Percentiles rank a stretch among this genome's conserved stretches.
Evolutionary conservation across 768 basidiomycete genomes (phyloP).

Genomic region (Boletus vermiculosoides): DNA sequence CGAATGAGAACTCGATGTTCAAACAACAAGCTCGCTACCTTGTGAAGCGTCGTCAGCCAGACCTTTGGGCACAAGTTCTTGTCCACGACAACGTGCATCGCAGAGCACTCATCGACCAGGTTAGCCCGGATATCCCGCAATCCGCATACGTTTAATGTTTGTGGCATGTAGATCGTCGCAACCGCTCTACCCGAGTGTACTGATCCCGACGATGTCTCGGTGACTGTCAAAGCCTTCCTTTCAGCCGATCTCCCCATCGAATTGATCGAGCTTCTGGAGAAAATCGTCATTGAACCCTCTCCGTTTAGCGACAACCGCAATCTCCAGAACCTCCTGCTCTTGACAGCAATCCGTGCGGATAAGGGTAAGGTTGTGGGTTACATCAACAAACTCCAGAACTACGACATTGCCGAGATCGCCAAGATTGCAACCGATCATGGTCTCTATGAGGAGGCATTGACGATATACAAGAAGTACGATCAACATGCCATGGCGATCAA

Average conservation of each 20-base stretch:
- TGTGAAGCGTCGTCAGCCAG: conserved; percentile 91
- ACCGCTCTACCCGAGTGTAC: conserved; percentile 96
- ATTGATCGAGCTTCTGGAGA: conserved; percentile 95
- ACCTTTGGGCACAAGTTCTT: conserved; percentile 96
- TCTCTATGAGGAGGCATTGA: conserved; percentile 92
- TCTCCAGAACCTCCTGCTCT: conserved; percentile 89
- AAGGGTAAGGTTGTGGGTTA: conserved; percentile 98
- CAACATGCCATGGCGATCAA: conserved; percentile 96
- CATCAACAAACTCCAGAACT: conserved; percentile 96
- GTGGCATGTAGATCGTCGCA: conserved; percentile 66
- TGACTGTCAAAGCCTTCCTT: conserved; percentile 98
- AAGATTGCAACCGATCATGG: conserved; percentile 96
- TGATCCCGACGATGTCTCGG: conserved; percentile 96
- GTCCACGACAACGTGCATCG: conserved; percentile 87
- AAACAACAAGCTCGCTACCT: conserved; percentile 99
- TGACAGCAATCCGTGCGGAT: conserved; percentile 96
- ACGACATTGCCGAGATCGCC: conserved; percentile 92
- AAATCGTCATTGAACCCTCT: conserved; percentile 96
- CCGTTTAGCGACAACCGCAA: conserved; percentile 98
- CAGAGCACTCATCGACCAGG: conserved; percentile 91
- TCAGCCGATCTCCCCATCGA: conserved; percentile 96
- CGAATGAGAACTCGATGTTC: conserved; percentile 99
- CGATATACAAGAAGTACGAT: conserved; percentile 97
- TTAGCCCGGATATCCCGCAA: conserved; percentile 26
- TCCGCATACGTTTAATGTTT: not conserved